Evolutionary conservation across 2,329 filamentous ascomycete species (phyloP).

Genomic region (Aspergillus pseudotamarii): DNA sequence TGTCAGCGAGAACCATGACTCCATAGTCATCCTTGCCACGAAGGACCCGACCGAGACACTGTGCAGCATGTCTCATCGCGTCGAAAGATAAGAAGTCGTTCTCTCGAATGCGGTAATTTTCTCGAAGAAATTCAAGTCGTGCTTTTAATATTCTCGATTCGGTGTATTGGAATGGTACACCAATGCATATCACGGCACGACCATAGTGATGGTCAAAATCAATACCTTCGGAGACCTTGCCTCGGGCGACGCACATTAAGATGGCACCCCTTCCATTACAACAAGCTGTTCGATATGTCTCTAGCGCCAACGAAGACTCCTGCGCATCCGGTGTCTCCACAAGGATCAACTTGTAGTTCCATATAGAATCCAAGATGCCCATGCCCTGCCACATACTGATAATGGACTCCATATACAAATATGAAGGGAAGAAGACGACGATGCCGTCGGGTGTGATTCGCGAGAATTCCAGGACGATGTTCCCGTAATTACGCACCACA

Average conservation of each 20-base stretch:
- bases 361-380: conserved; percentile 95
- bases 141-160: conserved; percentile 97
- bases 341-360: conserved; percentile 98
- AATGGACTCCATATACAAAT: conserved; percentile 98
- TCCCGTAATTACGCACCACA: conserved; percentile 97
- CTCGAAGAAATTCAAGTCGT: conserved; percentile 89
- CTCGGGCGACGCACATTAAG: conserved; percentile 89
- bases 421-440: conserved; percentile 99
- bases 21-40: conserved; percentile 98
- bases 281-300: conserved; percentile 96
- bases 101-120: conserved; percentile 94
- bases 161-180: conserved; percentile 97
- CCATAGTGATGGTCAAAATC: conserved; percentile 99
- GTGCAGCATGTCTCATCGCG: conserved; percentile 97
- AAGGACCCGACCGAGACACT: conserved; percentile 91
- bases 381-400: conserved; percentile 99
- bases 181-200: conserved; percentile 91
- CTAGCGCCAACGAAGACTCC: conserved; percentile 91
- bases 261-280: conserved; percentile 95
- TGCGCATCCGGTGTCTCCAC: conserved; percentile 98
- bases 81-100: conserved; percentile 99
- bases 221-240: conserved; percentile 96
- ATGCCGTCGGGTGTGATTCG: conserved; percentile 95
- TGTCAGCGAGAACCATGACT: conserved; percentile 98
- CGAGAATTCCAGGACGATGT: conserved; percentile 88